Evolutionary conservation across 495 filamentous ascomycete species (phyloP), one percentile per base, ranked within the genome.

Genomic region (Podospora appendiculata): DNA sequence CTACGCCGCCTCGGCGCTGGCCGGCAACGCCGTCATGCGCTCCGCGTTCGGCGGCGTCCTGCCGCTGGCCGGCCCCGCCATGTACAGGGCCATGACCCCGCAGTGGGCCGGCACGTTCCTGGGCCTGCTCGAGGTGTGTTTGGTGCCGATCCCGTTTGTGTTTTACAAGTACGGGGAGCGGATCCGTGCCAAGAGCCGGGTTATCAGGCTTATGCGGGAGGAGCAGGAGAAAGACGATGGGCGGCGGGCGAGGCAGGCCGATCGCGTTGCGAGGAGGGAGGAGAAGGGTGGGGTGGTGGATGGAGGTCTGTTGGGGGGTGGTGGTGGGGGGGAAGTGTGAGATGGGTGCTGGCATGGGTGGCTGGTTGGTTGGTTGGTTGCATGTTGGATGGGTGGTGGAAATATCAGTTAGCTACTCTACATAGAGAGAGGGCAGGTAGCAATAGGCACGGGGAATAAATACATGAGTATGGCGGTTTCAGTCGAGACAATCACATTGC

Each of bases 71-170:
- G 89, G 85, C 0, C 78, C 84, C 0, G 70, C 74, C 12, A 84
- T 95, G 83, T 95, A 91, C 58, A 8, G 14, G 0, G 53, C 45
- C 19, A 63, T 94, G 16, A 82, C 82, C 0, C 79, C 89, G 17
- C 84, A 86, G 60, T 90, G 88, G 89, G 83, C 89, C 0, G 87
- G 85, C 0, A 91, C 86, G 0, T 60, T 90, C 12, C 67, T 94
- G 41, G 89, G 84, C 0, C 47, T 89, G 45, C 57, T 91, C 9
- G 86, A 91, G 61, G 75, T 84, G 9, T 62, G 72, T 6, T 72
- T 88, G 56, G 81, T 91, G 14, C 89, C 89, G 0, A 91, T 94
- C 55, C 89, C 89, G 0, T 77, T 90, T 47, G 68, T 85, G 9
- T 93, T 94, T 59, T 94, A 88, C 54, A 77, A 73, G 38, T 90